These are phyloP conservation scores for Wickerhamomyces tratensis DNA, from an alignment of 805 yeast genomes.

Conservation along the genomic window DNA sequence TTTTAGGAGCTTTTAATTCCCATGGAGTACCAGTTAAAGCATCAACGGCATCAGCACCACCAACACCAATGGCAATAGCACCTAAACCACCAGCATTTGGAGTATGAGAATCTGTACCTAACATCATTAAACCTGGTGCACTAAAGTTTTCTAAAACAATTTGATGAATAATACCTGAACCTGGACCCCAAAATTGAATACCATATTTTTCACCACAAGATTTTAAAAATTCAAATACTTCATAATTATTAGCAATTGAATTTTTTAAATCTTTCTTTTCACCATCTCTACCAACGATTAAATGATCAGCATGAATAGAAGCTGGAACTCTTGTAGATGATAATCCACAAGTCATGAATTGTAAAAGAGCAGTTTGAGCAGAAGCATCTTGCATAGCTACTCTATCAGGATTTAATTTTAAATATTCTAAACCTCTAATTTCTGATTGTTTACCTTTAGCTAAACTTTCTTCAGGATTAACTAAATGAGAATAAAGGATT, in stretches of 20 bases:
- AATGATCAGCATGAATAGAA: conserved; percentile 96
- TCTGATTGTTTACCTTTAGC: conserved; percentile 39
- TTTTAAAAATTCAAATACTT: conserved; percentile 89
- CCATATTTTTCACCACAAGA: conserved; percentile 91
- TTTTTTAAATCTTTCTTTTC: conserved; percentile 74
- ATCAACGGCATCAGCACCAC: conserved; percentile 99
- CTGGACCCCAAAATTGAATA: conserved; percentile 98
- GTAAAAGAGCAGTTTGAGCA: conserved; percentile 97
- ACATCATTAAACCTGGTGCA: conserved; percentile 92
- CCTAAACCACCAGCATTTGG: conserved; percentile 99
- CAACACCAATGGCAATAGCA: conserved; percentile 96
- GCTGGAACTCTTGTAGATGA: conserved; percentile 84
- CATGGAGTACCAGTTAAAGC: conserved; percentile 91
- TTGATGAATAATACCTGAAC: conserved; percentile 98
- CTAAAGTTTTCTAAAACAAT: conserved; percentile 94
- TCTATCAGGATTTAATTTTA: conserved; percentile 92
- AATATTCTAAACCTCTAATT: conserved; percentile 79
- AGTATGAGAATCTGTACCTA: conserved; percentile 97
- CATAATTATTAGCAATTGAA: conserved; percentile 81
- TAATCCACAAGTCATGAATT: conserved; percentile 96
- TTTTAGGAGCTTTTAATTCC: conserved; percentile 97
- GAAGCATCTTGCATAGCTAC: conserved; percentile 99
- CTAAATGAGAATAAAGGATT: conserved; percentile 85
- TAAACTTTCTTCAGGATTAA: conserved; percentile 77
- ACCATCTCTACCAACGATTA: conserved; percentile 93